Conservation (phyloP, 106 monocot species). For the Platanthera zijinensis region DNA sequence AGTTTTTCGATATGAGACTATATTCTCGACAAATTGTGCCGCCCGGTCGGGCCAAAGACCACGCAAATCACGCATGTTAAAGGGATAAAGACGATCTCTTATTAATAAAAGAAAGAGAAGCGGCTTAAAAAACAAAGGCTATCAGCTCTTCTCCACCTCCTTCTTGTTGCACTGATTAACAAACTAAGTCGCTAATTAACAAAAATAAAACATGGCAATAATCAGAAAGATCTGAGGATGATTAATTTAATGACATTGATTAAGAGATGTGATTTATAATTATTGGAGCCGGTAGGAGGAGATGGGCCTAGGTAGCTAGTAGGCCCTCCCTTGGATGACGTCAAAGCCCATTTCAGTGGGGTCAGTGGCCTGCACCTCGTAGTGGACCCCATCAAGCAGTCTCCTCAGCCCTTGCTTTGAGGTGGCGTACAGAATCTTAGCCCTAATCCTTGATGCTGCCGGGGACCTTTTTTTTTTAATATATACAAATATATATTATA, state of each 20-base stretch:
- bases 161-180: background rate
- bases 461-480: conserved; percentile 30
- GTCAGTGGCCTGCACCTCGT: conserved; percentile 85
- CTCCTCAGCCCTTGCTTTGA: conserved; percentile 82
- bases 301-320: background rate
- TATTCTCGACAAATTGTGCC: too few relatives aligned
- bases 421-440: conserved; percentile 81
- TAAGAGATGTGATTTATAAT: background rate
- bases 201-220: background rate
- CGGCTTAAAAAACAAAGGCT: background rate
- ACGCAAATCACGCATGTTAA: too few relatives aligned
- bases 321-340: conserved; percentile 61
- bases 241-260: too few relatives aligned
- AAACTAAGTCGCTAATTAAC: background rate
- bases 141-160: background rate
- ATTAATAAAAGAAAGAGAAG: background rate
- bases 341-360: conserved; percentile 86
- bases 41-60: too few relatives aligned
- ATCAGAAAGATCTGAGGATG: background rate
- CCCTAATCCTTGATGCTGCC: conserved; percentile 50
- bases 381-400: conserved; percentile 77
- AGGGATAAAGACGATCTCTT: background rate
- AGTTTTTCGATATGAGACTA: too few relatives aligned
- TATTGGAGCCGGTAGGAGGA: background rate
- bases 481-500: background rate